A percentile compares a stretch with the other conserved stretches of the same genome.
These are phyloP conservation scores for Camellia japonica DNA, from an alignment of 148 eudicot species.

Conservation along the genomic window DNA sequence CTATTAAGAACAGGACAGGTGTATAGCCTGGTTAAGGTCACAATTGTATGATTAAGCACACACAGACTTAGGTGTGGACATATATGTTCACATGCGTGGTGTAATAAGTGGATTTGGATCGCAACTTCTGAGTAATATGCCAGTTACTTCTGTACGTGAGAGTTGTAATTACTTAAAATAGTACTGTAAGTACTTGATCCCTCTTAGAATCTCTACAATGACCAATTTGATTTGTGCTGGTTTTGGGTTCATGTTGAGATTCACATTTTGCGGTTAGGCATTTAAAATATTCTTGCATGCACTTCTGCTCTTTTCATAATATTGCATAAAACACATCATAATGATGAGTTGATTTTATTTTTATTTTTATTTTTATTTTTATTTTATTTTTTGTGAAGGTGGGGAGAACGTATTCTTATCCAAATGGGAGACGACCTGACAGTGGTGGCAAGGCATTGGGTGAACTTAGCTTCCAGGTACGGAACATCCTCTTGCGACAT, in stretches of 20 bases:
- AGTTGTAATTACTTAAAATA: background rate
- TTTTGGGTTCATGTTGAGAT: background rate
- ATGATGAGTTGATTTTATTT: background rate
- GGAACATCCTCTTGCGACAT: background rate
- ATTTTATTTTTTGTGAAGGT: slow-evolving; percentile 39
- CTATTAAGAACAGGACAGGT: no score
- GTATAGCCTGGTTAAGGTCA: no score
- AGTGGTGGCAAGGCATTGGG: slow-evolving; percentile 49
- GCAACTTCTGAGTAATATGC: no score
- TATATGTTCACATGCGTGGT: no score
- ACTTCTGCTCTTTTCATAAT: background rate
- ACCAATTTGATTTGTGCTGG: background rate
- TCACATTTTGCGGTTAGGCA: background rate
- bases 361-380: background rate
- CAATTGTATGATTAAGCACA: no score
- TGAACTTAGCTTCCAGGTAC: slow-evolving; percentile 55
- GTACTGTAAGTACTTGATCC: background rate
- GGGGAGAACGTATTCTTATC: slow-evolving; percentile 53
- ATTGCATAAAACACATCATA: background rate
- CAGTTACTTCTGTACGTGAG: background rate
- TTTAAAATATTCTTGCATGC: background rate
- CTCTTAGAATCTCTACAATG: background rate
- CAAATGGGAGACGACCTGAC: slow-evolving; percentile 48
- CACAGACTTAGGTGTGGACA: no score
- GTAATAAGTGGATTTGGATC: no score